Conservation (phyloP, 768 basidiomycete genomes). For the Stropharia rugosoannulata region DNA sequence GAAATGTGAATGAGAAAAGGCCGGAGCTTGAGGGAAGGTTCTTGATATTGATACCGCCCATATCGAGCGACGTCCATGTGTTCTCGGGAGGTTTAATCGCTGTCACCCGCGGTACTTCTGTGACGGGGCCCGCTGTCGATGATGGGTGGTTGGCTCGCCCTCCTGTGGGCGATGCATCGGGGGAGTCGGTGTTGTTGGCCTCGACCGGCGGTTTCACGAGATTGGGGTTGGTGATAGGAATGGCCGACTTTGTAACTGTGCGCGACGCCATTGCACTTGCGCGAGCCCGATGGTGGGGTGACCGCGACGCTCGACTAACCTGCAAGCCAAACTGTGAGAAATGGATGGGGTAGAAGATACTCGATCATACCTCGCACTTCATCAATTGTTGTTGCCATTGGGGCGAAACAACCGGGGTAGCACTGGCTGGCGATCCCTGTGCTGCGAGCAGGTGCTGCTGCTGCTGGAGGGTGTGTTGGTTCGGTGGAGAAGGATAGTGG, state of each 20-base stretch:
- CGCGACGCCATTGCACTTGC: conserved; percentile 94
- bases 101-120: conserved; percentile 64
- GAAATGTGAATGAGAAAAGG: conserved; percentile 86
- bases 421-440: conserved; percentile 58
- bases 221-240: conserved; percentile 92
- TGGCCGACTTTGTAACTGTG: conserved; percentile 81
- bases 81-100: conserved; percentile 66
- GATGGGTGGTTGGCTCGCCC: conserved; percentile 60
- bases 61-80: conserved; percentile 90
- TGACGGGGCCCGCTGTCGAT: conserved; percentile 71
- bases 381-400: conserved; percentile 95
- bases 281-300: conserved; percentile 92
- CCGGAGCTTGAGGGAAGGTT: conserved; percentile 77
- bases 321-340: conserved; percentile 45
- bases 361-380: conserved; percentile 77
- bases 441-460: conserved; percentile 48
- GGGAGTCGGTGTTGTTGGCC: conserved; percentile 26
- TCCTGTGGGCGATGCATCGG: conserved; percentile 24
- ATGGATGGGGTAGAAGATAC: conserved; percentile 12
- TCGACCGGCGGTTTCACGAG: conserved; percentile 52
- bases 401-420: conserved; percentile 62
- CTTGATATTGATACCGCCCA: conserved; percentile 95
- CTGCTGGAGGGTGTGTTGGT: conserved; percentile 51
- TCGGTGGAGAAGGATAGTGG: conserved; percentile 80
- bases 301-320: conserved; percentile 83